A percentile compares a stretch with the other conserved stretches of the same genome.
Conservation (phyloP, 1,284 basidiomycete genomes). For the Apiotrichum sp. region DNA sequence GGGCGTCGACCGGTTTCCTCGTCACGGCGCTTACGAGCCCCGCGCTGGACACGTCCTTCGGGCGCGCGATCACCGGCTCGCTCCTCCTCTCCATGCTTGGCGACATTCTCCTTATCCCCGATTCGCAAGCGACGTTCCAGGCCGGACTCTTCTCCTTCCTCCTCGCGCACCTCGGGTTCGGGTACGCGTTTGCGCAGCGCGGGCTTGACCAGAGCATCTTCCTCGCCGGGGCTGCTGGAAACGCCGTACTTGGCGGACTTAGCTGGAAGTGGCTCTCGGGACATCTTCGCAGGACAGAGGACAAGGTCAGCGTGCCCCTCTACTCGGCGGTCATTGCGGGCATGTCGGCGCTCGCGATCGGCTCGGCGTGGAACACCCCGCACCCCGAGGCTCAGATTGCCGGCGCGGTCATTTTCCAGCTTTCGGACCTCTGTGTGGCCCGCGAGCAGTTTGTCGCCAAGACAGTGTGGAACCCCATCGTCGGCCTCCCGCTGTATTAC, state of each 20-base stretch:
- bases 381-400: conserved; percentile 9
- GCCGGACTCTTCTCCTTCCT: conserved; percentile 16
- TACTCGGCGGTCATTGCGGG: conserved; percentile 9
- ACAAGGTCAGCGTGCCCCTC: conserved; percentile 9
- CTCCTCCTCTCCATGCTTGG: conserved; percentile 9
- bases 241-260: neutral
- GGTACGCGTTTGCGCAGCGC: conserved; percentile 4
- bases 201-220: neutral
- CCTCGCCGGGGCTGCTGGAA: neutral
- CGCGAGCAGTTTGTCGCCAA: conserved; percentile 15
- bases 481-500: conserved; percentile 18
- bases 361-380: conserved; percentile 3
- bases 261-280: conserved; percentile 15
- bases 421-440: conserved; percentile 15
- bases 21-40: conserved; percentile 6
- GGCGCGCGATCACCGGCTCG: conserved; percentile 4
- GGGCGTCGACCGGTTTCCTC: conserved; percentile 13
- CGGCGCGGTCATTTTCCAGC: conserved; percentile 14
- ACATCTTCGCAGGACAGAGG: conserved; percentile 1
- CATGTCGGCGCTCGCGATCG: conserved; percentile 10
- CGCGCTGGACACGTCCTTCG: neutral
- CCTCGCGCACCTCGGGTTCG: conserved; percentile 17
- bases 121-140: conserved; percentile 7
- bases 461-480: neutral
- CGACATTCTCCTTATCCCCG: conserved; percentile 14